A percentile compares a stretch with the other conserved stretches of the same genome.
phyloP scores from a whole-genome alignment of 1,139 yeast genomes.

The Arxiozyma slooffiae region DNA sequence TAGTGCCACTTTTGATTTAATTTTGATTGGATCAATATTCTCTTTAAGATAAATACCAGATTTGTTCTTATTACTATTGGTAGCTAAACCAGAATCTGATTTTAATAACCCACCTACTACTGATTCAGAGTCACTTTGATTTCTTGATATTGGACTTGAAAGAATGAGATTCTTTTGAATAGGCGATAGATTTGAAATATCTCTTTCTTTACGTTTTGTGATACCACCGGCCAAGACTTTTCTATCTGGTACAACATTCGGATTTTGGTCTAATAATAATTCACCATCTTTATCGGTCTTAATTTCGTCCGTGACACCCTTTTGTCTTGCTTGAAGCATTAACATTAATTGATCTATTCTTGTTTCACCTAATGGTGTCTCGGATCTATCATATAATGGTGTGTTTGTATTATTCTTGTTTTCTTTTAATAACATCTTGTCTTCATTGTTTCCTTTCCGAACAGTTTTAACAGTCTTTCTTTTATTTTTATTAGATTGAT shows the following conservation, averaged over 20 bases:
- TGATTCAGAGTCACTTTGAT: neutral
- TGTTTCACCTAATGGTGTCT: conserved; percentile 54
- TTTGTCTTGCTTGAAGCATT: conserved; percentile 77
- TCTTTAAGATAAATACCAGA: neutral
- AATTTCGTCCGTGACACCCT: conserved; percentile 56
- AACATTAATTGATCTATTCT: conserved; percentile 85
- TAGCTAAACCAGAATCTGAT: neutral
- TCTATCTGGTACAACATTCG: conserved; percentile 5
- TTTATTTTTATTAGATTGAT: too few relatives aligned
- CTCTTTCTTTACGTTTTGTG: neutral
- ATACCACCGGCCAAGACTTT: neutral
- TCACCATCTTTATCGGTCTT: conserved; percentile 56
- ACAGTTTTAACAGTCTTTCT: neutral
- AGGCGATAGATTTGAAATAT: neutral
- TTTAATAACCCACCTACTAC: neutral
- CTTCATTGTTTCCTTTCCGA: neutral
- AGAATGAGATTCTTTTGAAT: neutral
- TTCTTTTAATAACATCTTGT: neutral
- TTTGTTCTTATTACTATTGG: neutral
- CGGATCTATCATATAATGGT: neutral
- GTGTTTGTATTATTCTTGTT: conserved; percentile 50
- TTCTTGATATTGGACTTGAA: neutral
- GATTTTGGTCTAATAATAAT: conserved; percentile 15
- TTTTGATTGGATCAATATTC: neutral
- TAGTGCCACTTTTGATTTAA: neutral